Percentiles rank a stretch among this genome's conserved stretches.
These are phyloP conservation scores for Pisolithus albus DNA, from an alignment of 768 basidiomycete species.

Conservation along the genomic window DNA sequence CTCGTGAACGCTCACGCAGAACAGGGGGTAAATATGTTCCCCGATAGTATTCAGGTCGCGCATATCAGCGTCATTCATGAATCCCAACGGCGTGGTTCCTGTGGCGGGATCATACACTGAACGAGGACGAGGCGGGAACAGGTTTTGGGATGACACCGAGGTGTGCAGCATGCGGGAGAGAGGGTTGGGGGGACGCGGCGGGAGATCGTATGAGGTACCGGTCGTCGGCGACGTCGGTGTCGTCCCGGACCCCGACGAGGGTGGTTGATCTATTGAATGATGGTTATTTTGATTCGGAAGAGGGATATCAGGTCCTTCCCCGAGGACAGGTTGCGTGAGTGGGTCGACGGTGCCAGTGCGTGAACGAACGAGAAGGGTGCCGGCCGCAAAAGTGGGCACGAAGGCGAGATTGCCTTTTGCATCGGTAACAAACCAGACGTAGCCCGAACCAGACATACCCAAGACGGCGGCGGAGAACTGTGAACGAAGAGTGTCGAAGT, in stretches of 20 bases:
- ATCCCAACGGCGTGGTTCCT: background rate
- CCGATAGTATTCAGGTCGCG: slow-evolving; percentile 33
- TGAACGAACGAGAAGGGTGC: slow-evolving; percentile 76
- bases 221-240: slow-evolving; percentile 39
- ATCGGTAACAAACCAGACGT: slow-evolving; percentile 85
- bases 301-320: slow-evolving; percentile 13
- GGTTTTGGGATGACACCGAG: slow-evolving; percentile 6
- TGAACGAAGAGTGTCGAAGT: slow-evolving; percentile 63
- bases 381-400: slow-evolving; percentile 82
- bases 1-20: slow-evolving; percentile 75
- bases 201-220: slow-evolving; percentile 29
- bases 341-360: slow-evolving; percentile 32
- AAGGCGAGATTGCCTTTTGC: slow-evolving; percentile 54
- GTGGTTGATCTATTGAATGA: background rate
- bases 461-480: slow-evolving; percentile 67
- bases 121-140: slow-evolving; percentile 16
- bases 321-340: slow-evolving; percentile 22
- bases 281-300: slow-evolving; percentile 12
- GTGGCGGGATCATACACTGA: slow-evolving; percentile 22
- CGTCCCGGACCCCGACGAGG: slow-evolving; percentile 21
- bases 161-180: slow-evolving; percentile 27
- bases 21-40: slow-evolving; percentile 60
- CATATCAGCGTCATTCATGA: slow-evolving; percentile 12
- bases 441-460: slow-evolving; percentile 76
- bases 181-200: slow-evolving; percentile 25